Base-by-base conservation (phyloP, 2,329 filamentous ascomycete species). In the Cercospora beticola region DNA sequence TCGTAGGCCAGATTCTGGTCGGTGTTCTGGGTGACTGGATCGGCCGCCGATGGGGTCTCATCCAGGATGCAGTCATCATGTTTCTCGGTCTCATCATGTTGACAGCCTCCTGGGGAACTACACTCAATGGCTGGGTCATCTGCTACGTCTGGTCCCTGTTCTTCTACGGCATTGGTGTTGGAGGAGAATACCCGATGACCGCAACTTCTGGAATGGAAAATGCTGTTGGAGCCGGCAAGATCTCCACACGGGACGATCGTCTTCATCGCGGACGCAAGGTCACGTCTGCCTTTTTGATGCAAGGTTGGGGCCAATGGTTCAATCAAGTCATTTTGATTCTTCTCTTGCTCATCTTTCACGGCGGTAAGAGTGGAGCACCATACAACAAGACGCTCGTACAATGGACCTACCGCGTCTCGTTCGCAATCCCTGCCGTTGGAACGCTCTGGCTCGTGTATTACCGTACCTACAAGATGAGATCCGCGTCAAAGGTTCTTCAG, bases 381-480 rank as follows among this genome's bases (percentile, higher is more conserved):
- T 97, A 97, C 84, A 90, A 88, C 68, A 81, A 86, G 69, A 85
- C 89, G n/a, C 85, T 92, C 9, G 90, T 91, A 1, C 94, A 97
- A 82, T 97, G 90, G 87, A 92, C 92, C 9, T 97, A 94, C 88
- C 92, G 94, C 70, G 82, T 98, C 63, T 97, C 92, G 2, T 98
- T 98, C 78, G 93, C 92, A 61, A 89, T 97, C 74, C 94, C 94
- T 5, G 94, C 94, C 56, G 86, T 94, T 59, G 94, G 94, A 66
- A 97, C 94, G 1, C 85, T 96, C 49, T 97, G 94, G 93, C 90
- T 98, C 26, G 90, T 94, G 76, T 98, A 97, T 87, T 97, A 95
- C 86, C 92, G 94, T 87, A 90, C 89, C 78, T 97, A 89, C 86
- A 96, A 95, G 86, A 97, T 98, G 94, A 90, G 89, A 76, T 87